Evolutionary conservation across 1,284 basidiomycete genomes (phyloP).

Genomic region (Vanrija sp.): DNA sequence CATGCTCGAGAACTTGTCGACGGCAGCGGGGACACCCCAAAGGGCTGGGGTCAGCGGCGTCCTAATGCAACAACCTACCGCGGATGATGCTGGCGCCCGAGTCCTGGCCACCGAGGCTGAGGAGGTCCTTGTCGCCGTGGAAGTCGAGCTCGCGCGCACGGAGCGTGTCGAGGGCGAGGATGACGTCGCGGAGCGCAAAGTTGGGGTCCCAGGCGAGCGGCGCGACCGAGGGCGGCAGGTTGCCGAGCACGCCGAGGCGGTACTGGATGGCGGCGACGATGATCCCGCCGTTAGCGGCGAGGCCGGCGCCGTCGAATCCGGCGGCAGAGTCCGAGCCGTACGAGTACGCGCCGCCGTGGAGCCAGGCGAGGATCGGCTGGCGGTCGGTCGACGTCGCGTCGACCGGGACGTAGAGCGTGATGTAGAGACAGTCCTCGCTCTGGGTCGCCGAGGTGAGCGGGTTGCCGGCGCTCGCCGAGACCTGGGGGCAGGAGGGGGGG

Average conservation of each 20-base stretch:
- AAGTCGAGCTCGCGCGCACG: conserved; percentile 47
- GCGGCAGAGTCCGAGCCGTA: conserved; percentile 64
- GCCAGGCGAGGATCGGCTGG: conserved; percentile 62
- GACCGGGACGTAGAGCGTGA: conserved; percentile 65
- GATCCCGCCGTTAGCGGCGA: too few relatives aligned
- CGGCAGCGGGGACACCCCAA: conserved; percentile 62
- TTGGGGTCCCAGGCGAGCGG: conserved; percentile 65
- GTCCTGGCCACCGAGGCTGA: conserved; percentile 84
- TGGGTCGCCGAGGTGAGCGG: conserved; percentile 51
- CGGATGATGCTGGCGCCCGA: conserved; percentile 77
- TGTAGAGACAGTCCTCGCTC: conserved; percentile 70
- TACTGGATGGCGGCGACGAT: too few relatives aligned
- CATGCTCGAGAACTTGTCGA: conserved; percentile 44
- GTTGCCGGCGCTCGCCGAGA: neutral
- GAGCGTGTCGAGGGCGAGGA: conserved; percentile 66
- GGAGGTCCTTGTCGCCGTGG: conserved; percentile 60
- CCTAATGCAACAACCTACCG: conserved; percentile 30
- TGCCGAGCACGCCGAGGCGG: conserved; percentile 55
- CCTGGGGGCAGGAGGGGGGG: conserved; percentile 61
- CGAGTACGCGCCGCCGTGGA: conserved; percentile 81
- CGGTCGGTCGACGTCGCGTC: conserved; percentile 35
- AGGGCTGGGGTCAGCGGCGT: conserved; percentile 53
- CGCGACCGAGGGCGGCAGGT: conserved; percentile 51
- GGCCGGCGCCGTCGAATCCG: conserved; percentile 54
- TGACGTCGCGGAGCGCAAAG: conserved; percentile 65